Base-by-base conservation (phyloP, 2,329 filamentous ascomycete genomes). In the Tolypocladium sp. region DNA sequence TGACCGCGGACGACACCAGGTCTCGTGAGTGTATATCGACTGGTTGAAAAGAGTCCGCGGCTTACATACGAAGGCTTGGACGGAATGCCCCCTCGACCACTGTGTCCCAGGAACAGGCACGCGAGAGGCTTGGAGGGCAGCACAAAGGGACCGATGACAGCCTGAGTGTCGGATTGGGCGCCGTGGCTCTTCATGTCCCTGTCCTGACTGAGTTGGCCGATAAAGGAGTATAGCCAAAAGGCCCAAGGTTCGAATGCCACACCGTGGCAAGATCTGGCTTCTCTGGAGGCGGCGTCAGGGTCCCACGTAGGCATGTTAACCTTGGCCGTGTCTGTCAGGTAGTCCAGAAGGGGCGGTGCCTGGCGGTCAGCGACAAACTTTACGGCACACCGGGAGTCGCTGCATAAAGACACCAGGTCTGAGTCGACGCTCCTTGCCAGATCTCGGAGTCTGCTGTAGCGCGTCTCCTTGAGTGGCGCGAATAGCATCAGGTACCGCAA, bases 141-240 rank as follows among this genome's bases (percentile, higher is more conserved):
- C 27, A 76, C 67, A 56, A 76, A 71, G 3, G 72, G 68, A 0
- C 71, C 74, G 2, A 65, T 69, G 5, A 72, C 68, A 5, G 72
- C 67, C 55, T 74, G 73, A 3, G 60, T 60, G 22, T 66, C 58
- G 3, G 64, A 42, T 3, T 54, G 53, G 9, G 67, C 55, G 1
- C 65, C 68, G 0, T 59, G 58, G 12, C 58, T 56, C 20, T 62
- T 61, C 25, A 77, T 61, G 61, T 77, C 75, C 3, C 59, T 56
- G 58, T 77, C 73, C 9, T 66, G 59, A 22, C 65, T 68, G 5
- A 76, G 64, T 53, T 77, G 74, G 1, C 74, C 75, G 12, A 76
- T 67, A 55, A 76, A 68, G 6, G 73, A 69, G 61, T 74, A 75
- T 4, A 76, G 63, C 74, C 75, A 77, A 55, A 77, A 77, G 1